Conservation (phyloP, 176 grass and related monocot species). For the Cocos nucifera region DNA sequence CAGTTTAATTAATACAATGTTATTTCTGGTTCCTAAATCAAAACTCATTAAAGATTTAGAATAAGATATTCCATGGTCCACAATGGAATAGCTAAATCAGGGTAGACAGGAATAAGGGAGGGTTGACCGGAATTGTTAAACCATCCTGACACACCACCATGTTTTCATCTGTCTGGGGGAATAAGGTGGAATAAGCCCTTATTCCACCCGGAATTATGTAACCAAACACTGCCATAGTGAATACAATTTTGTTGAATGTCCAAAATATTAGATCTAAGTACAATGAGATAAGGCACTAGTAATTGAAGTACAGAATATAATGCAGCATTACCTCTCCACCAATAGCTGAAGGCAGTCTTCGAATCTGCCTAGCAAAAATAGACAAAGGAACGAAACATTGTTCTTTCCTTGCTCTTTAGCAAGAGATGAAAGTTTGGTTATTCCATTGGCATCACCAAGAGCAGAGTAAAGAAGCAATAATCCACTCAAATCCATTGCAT, state of each 20-base stretch:
- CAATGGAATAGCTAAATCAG: no score
- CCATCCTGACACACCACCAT: no score
- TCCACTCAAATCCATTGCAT: conserved; percentile 87
- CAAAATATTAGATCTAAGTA: background rate
- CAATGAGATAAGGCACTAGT: conserved; percentile 4
- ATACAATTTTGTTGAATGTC: background rate
- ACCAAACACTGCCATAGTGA: no score
- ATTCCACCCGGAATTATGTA: no score
- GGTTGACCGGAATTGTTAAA: no score
- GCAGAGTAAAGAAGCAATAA: conserved; percentile 87
- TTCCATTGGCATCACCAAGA: conserved; percentile 86
- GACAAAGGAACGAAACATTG: conserved; percentile 7
- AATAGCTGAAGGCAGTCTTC: conserved; percentile 81
- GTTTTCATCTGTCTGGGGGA: no score
- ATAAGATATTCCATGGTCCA: no score
- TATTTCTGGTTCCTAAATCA: no score
- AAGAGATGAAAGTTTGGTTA: conserved; percentile 26
- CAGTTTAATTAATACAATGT: no score
- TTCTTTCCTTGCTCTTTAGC: conserved; percentile 10
- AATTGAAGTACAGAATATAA: background rate
- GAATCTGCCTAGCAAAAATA: conserved; percentile 8
- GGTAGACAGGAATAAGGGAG: no score
- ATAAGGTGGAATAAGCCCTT: no score
- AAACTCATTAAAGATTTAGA: no score
- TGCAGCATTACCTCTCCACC: conserved; percentile 54